Evolutionary conservation across 2,329 filamentous ascomycete genomes (phyloP).

Genomic region (Catunica adiposa): DNA sequence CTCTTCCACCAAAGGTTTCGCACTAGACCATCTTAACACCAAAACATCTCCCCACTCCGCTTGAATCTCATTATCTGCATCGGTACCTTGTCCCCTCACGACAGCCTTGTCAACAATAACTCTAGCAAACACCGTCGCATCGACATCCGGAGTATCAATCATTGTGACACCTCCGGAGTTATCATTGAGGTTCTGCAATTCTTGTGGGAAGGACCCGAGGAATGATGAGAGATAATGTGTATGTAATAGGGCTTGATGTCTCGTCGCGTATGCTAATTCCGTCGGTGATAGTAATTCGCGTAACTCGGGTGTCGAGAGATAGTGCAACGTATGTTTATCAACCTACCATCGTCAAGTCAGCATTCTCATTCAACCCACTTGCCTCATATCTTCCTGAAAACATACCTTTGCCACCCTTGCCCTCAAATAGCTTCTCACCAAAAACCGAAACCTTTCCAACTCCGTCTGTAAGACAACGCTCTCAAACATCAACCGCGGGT

Average conservation of each 20-base stretch:
- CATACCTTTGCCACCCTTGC: conserved; percentile 71
- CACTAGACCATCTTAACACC: conserved; percentile 59
- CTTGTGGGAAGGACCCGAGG: conserved; percentile 60
- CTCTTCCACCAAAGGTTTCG: conserved; percentile 41
- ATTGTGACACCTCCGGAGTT: conserved; percentile 70
- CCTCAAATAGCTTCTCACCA: conserved; percentile 68
- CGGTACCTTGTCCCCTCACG: conserved; percentile 44
- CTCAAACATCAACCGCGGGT: conserved; percentile 79
- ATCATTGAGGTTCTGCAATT: conserved; percentile 76
- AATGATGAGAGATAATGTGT: conserved; percentile 78
- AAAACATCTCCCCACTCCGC: conserved; percentile 46
- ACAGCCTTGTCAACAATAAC: conserved; percentile 41
- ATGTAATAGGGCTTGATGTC: conserved; percentile 71
- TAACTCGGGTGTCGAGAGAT: conserved; percentile 41
- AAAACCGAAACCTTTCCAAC: conserved; percentile 81
- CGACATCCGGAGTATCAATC: conserved; percentile 73
- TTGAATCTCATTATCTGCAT: conserved; percentile 43
- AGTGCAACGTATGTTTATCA: conserved; percentile 59
- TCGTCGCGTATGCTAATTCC: conserved; percentile 67
- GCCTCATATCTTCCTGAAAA: conserved; percentile 2
- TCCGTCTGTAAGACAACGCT: conserved; percentile 95
- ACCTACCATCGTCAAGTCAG: conserved; percentile 33
- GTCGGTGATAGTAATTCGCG: conserved; percentile 52
- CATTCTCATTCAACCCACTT: not conserved
- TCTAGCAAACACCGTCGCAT: conserved; percentile 71